Evolutionary conservation across 2,329 filamentous ascomycete species (phyloP), one percentile per base, ranked within the genome.

Genomic region (Alternaria longipes): DNA sequence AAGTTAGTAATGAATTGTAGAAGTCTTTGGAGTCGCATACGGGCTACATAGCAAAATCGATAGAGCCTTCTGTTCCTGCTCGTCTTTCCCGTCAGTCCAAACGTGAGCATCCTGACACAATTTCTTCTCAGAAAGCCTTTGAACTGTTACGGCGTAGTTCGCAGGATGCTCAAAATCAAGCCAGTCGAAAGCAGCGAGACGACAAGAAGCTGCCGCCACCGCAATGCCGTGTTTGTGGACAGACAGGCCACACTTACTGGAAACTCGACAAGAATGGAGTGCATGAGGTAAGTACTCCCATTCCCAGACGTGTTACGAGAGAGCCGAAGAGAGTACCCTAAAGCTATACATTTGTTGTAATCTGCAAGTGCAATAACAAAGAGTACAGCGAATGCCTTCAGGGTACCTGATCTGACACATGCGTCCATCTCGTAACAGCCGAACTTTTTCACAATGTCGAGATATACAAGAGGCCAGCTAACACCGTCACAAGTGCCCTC

Each of bases 1-100:
- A 30, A 50, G 24, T 14, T 56, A 51, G 45, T 60, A 60, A 56
- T 40, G 40, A 16, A n/a, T 42, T 30, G 18, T 53, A 60, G 58
- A 41, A 8, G 20, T 47, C 45, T 14, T 8, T 22, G 18, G 11
- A 54, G 26, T 18, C 24, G n/a, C 18, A 30, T 42, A 5, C 18
- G 9, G 38, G 28, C 16, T 20, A 42, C n/a, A 11, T 50, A 50
- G 46, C 46, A 50, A 24, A 50, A 38, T 7, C 34, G 47, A 34
- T 56, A 41, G 16, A 56, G 18, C 16, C 14, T 20, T 24, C 16
- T 30, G 7, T 28, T n/a, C 34, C 24, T 22, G 44, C 11, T 49
- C 8, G 20, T 12, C 3, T 16, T 32, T 14, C 11, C 16, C 30
- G 24, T 36, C 18, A 20, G 11, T n/a, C 44, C 20, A 20, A 16